Base-by-base conservation (phyloP, 495 filamentous ascomycete species). In the Penicillium parvum region DNA sequence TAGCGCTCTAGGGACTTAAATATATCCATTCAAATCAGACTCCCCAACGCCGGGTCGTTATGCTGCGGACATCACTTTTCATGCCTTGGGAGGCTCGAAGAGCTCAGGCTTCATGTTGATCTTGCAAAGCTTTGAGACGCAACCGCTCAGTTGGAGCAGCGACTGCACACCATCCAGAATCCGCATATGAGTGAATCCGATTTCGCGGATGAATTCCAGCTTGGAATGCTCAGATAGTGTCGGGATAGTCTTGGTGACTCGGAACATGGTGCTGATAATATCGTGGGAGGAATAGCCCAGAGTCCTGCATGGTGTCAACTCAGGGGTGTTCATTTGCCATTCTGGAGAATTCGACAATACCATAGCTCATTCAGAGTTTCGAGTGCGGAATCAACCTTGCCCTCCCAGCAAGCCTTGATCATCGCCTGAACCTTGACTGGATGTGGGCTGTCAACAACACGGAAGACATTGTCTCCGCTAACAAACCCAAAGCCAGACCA, bases 161-260 rank as follows among this genome's bases (percentile, higher is more conserved):
- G 91, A 96, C 69, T 96, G 90, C 37, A 99, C 88, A 16, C 92
- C 92, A 50, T 99, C 92, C 28, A 97, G 70, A 39, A 99, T 91
- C 53, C 94, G 87, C 92, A 99, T 99, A 58, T 99, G 92, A 11
- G 94, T 95, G 63, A 99, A 99, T 11, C 92, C 92, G 63, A 99
- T 97, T 66, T 96, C 94, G 63, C 85, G 87, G 55, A 97, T 94
- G 50, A 99, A 97, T 58, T 95, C 88, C 40, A 99, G 68, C 66
- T 96, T 92, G 15, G 88, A 76, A 64, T 97, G 88, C 69, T 99
- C 92, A 37, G 87, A 90, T 30, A 99, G 69, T 2, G 81, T 84
- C 1, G 85, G 82, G 30, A 95, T 86, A 4, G 88, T 92, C 71
- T 99, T 99, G 15, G 94, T 96, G 41, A 99, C 92, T 55, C 84